phyloP scores from a whole-genome alignment of 1,284 basidiomycete genomes.

The Paramarasmius palmivorus region DNA sequence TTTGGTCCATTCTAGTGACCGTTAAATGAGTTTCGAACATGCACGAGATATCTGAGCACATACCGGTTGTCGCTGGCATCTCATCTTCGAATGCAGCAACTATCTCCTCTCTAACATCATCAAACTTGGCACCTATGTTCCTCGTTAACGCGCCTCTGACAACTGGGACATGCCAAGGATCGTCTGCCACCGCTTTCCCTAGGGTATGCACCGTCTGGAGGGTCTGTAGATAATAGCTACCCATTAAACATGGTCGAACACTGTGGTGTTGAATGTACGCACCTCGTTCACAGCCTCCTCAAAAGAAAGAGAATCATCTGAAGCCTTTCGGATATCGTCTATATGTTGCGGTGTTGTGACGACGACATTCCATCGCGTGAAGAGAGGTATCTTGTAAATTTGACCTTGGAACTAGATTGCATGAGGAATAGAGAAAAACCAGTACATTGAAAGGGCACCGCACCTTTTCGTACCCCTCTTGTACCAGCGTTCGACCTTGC shows the following conservation, averaged over 20 bases:
- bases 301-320: slow-evolving; percentile 39
- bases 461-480: slow-evolving; percentile 33
- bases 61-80: neutral
- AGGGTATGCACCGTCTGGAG: slow-evolving; percentile 25
- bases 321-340: slow-evolving; percentile 41
- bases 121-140: slow-evolving; percentile 14
- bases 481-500: slow-evolving; percentile 24
- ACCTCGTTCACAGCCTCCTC: slow-evolving; percentile 34
- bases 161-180: slow-evolving; percentile 27
- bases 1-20: neutral
- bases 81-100: neutral
- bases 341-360: slow-evolving; percentile 32
- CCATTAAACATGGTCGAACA: neutral
- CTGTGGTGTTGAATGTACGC: no score
- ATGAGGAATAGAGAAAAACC: neutral
- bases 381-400: slow-evolving; percentile 41
- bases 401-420: slow-evolving; percentile 30
- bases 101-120: neutral
- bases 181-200: slow-evolving; percentile 21
- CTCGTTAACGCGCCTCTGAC: slow-evolving; percentile 29
- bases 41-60: neutral
- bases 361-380: slow-evolving; percentile 40
- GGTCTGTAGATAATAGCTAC: slow-evolving; percentile 12
- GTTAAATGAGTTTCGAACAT: neutral
- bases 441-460: neutral